Evolutionary conservation across 164 flowering plant species (phyloP).

Genomic region (Macadamia integrifolia): DNA sequence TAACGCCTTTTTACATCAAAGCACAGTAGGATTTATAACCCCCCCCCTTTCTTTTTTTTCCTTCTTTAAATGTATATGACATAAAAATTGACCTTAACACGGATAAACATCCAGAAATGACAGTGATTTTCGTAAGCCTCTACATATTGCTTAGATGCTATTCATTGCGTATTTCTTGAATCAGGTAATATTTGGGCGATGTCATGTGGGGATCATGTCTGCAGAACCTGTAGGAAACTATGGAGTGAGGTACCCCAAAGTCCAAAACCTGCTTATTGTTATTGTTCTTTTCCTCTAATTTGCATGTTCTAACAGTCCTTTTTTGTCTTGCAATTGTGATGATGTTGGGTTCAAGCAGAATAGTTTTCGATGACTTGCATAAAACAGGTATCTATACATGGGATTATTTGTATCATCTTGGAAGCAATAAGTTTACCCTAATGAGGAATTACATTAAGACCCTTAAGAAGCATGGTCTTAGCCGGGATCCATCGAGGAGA

Average conservation of each 20-base stretch:
- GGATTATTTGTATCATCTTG: conserved; percentile 83
- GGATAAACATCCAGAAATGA: too few species aligned
- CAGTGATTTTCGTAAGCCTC: neutral
- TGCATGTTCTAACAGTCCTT: neutral
- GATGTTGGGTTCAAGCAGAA: conserved; percentile 31
- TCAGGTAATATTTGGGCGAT: conserved; percentile 82
- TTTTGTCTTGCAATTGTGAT: conserved; percentile 1
- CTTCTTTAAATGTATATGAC: neutral
- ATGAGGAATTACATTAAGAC: conserved; percentile 77
- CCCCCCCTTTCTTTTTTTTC: neutral
- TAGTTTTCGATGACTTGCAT: conserved; percentile 87
- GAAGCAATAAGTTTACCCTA: conserved; percentile 70
- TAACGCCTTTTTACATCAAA: too few species aligned
- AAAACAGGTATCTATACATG: conserved; percentile 93
- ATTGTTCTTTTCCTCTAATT: neutral
- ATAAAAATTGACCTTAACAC: too few species aligned
- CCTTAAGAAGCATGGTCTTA: conserved; percentile 64
- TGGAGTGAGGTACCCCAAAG: conserved; percentile 73
- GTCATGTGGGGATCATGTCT: conserved; percentile 92
- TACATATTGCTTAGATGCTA: neutral
- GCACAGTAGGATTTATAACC: neutral
- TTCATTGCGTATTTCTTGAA: conserved; percentile 6
- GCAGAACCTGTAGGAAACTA: conserved; percentile 96
- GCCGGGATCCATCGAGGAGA: conserved; percentile 57
- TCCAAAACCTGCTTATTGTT: neutral